Conservation (phyloP, 805 yeast genomes). For the Spathaspora sp. region DNA sequence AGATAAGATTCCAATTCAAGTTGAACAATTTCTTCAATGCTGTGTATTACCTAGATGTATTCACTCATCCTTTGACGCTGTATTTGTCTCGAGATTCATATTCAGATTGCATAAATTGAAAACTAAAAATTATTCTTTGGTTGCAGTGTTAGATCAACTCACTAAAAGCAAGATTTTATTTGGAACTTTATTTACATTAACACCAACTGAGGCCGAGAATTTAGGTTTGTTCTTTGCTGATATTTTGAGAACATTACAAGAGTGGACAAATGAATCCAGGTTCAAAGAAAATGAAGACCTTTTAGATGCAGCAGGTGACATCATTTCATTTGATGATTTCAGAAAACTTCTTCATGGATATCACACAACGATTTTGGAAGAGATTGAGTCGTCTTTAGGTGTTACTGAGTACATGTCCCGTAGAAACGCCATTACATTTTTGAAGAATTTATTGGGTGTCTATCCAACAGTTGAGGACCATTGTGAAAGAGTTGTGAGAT, state of each 20-base stretch:
- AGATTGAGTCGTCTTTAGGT: conserved; percentile 39
- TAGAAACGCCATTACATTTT: conserved; percentile 72
- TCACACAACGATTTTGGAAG: conserved; percentile 48
- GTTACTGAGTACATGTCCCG: conserved; percentile 70
- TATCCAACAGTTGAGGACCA: conserved; percentile 72
- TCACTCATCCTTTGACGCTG: conserved; percentile 81
- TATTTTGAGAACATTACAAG: conserved; percentile 44
- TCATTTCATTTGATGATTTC: conserved; percentile 26
- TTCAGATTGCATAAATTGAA: conserved; percentile 42
- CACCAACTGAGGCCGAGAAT: conserved; percentile 78
- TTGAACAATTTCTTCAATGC: conserved; percentile 44
- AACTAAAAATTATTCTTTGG: conserved; percentile 33
- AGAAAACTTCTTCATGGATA: conserved; percentile 47
- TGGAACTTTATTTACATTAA: conserved; percentile 62
- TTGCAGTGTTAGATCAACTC: conserved; percentile 41
- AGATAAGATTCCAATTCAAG: conserved; percentile 4
- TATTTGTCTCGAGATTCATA: conserved; percentile 61
- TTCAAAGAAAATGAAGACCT: conserved; percentile 23
- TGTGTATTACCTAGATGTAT: conserved; percentile 75
- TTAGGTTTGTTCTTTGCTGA: conserved; percentile 70
- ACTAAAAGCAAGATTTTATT: conserved; percentile 47
- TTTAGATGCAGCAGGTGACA: conserved; percentile 14
- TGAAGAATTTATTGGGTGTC: conserved; percentile 59
- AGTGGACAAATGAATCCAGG: conserved; percentile 33
- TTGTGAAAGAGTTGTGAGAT: conserved; percentile 47